Conservation (phyloP, 169 alveolate genomes). For the Plasmodium knowlesi region DNA sequence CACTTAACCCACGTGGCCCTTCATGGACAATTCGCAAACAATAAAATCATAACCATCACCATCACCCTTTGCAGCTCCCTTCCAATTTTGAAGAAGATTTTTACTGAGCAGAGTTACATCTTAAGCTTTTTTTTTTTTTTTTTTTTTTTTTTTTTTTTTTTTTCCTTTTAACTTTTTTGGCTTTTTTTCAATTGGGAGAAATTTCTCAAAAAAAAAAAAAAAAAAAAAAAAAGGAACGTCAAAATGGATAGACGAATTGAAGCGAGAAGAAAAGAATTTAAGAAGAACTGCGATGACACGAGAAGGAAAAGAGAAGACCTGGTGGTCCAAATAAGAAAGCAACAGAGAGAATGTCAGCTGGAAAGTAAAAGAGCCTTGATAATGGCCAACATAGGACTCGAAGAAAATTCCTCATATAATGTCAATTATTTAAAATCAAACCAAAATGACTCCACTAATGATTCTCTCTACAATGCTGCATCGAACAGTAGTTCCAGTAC, state of each 20-base stretch:
- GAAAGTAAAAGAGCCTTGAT: conserved; percentile 87
- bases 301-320: conserved; percentile 92
- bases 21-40: neutral
- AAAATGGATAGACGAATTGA: conserved; percentile 75
- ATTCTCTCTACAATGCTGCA: conserved; percentile 51
- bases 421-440: conserved; percentile 59
- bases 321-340: conserved; percentile 92
- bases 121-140: neutral
- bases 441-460: conserved; percentile 74
- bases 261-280: conserved; percentile 85
- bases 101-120: neutral
- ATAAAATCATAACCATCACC: neutral
- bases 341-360: conserved; percentile 89
- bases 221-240: neutral
- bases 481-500: conserved; percentile 77
- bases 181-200: neutral
- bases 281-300: conserved; percentile 91
- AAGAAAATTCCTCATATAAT: conserved; percentile 55
- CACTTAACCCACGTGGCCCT: neutral
- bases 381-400: conserved; percentile 57
- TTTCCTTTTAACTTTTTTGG: neutral
- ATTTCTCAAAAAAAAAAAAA: neutral
- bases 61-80: neutral
- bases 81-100: neutral
- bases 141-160: neutral